Conservation (phyloP, 2,329 filamentous ascomycete species). For the Xylaria sp. region DNA sequence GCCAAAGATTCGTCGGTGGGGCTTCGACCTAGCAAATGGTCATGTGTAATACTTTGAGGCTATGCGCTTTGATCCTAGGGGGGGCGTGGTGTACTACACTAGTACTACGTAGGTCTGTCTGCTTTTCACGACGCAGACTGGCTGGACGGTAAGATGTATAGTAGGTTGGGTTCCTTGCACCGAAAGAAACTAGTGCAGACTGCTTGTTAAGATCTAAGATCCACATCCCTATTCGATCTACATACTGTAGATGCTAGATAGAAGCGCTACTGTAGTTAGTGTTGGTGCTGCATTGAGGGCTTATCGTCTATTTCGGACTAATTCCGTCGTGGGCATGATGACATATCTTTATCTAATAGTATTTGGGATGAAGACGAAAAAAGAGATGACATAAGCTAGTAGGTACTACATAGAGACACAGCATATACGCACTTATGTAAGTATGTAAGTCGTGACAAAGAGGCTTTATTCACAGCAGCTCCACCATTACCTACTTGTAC, state of each 20-base stretch:
- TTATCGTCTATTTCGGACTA: not conserved
- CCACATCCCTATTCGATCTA: conserved; percentile 5
- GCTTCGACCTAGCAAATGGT: conserved; percentile 21
- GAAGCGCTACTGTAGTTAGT: not conserved
- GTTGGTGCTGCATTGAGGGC: not conserved
- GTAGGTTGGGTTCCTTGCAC: not conserved
- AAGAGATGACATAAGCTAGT: not conserved
- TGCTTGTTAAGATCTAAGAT: conserved; percentile 14
- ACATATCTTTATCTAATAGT: not conserved
- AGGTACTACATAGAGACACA: not conserved
- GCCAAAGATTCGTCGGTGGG: conserved; percentile 25
- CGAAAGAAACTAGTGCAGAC: not conserved
- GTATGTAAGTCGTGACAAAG: conserved; percentile 31
- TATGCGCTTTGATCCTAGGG: conserved; percentile 13
- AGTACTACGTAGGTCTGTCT: not conserved
- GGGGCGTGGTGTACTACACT: not conserved
- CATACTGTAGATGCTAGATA: not conserved
- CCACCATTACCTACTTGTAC: not conserved
- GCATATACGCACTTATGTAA: conserved; percentile 4
- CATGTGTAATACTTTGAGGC: conserved; percentile 25
- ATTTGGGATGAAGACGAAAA: not conserved
- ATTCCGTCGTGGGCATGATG: not conserved
- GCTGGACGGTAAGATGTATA: too few species aligned
- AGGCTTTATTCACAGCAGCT: conserved; percentile 17
- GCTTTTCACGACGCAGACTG: not conserved